Evolutionary conservation across 805 yeast genomes (phyloP).

Genomic region (Sugiyamaella floridensis): DNA sequence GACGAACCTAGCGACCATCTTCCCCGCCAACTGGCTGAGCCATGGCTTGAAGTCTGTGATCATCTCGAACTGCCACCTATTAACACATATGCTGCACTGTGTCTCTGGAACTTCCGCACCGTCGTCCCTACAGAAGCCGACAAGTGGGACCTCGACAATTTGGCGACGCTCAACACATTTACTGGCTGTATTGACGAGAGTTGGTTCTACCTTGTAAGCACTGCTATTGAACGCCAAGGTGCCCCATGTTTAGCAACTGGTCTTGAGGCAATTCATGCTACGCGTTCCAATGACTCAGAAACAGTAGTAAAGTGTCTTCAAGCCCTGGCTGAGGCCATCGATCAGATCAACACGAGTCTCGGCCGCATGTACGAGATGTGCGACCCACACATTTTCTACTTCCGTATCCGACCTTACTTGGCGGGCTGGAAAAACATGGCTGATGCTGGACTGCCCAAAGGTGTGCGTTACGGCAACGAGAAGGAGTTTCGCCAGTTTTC

Average conservation of each 20-base stretch:
- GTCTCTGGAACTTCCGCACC: constrained; percentile 80
- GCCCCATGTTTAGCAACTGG: constrained; percentile 65
- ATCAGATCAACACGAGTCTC: constrained; percentile 61
- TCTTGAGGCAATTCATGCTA: constrained; percentile 54
- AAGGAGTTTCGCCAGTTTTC: constrained; percentile 49
- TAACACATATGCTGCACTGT: constrained; percentile 79
- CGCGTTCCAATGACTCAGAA: constrained; percentile 40
- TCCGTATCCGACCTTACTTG: constrained; percentile 75
- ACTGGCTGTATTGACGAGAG: constrained; percentile 88
- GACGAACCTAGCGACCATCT: constrained; percentile 49
- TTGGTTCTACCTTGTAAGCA: constrained; percentile 89
- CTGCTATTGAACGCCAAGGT: constrained; percentile 77
- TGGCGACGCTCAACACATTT: constrained; percentile 75
- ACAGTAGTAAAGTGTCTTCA: constrained; percentile 46
- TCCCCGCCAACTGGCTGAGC: constrained; percentile 64
- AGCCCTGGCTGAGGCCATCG: constrained; percentile 65
- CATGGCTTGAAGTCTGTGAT: constrained; percentile 54
- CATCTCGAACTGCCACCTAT: constrained; percentile 72
- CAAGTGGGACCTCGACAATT: constrained; percentile 52
- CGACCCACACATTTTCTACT: constrained; percentile 88
- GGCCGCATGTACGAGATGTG: constrained; percentile 88
- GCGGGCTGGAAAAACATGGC: constrained; percentile 96
- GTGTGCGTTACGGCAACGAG: constrained; percentile 71
- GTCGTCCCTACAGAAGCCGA: constrained; percentile 43
- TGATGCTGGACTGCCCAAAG: constrained; percentile 72